Evolutionary conservation across 2,329 filamentous ascomycete genomes (phyloP), one percentile per base, ranked within the genome.

Genomic region (Colletotrichum sp.): DNA sequence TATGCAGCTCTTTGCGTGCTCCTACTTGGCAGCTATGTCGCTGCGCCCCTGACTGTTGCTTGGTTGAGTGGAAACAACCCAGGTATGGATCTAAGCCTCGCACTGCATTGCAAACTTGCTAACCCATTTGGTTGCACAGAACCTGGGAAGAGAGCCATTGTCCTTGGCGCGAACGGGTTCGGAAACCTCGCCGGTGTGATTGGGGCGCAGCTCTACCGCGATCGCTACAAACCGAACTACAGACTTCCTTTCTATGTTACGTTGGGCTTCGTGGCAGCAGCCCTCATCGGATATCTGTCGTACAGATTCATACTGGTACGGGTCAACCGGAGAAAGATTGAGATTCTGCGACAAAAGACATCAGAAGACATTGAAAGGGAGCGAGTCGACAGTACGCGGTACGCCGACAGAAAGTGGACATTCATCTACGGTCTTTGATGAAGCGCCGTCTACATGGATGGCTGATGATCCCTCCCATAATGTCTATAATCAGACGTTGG

Each of bases 91-190:
- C 28, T 6, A 10, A 10, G 4, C 12, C 55, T 59, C 34, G 15
- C 30, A n/a, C 9, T 62, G 18, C 26, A n/a, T 64, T 64, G 60
- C n/a, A 64, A 28, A 62, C 28, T 39, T 64, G 32, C 18, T 32
- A 36, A 36, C 16, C n/a, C n/a, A 2, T 21, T 9, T 32, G 6
- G 15, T 15, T 10, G 12, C 21, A 72, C 78, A 74, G 80, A 80
- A 18, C 80, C 81, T 12, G 82, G 82, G 3, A 84, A 83, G 71
- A 78, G 83, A 9, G 79, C 81, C 4, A 78, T 84, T n/a, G 78
- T 83, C 21, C 78, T 84, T 57, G 83, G 83, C 24, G 80, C 82
- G 57, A 84, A 84, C 71, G 83, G 83, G 10, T 83, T 80, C 80
- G 83, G 83, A 5, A 84, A 84, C 64, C 77, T 84, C 30, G 81